phyloP scores from a whole-genome alignment of 345 rosid genomes.

The Sonneratia caseolaris region DNA sequence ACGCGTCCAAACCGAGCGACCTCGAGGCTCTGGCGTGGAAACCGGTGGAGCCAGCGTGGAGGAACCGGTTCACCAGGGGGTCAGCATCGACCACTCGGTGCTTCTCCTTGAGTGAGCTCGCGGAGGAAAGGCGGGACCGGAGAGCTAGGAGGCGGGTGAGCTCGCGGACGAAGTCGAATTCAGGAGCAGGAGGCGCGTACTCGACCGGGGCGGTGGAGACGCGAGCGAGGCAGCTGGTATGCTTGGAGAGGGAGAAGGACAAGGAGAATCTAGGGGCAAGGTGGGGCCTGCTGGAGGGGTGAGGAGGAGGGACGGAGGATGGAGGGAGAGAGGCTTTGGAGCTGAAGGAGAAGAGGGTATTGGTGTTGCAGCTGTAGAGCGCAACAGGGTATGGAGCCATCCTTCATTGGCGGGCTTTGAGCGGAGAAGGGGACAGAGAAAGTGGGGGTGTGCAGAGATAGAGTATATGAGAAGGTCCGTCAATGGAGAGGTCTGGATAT shows the following conservation, averaged over 20 bases:
- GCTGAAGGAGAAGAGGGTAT: constrained; percentile 5
- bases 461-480: background rate
- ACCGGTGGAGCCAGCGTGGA: constrained; percentile 20
- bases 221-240: constrained; percentile 19
- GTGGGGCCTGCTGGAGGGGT: constrained; percentile 19
- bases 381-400: constrained; percentile 4
- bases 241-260: constrained; percentile 19
- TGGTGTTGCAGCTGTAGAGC: background rate
- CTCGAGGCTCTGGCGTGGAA: constrained; percentile 24
- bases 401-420: background rate
- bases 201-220: constrained; percentile 66
- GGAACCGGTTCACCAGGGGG: constrained; percentile 42
- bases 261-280: constrained; percentile 15
- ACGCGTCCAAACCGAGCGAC: constrained; percentile 28
- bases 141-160: constrained; percentile 60
- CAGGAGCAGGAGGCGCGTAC: constrained; percentile 55
- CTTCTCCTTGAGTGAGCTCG: constrained; percentile 25
- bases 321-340: constrained; percentile 7
- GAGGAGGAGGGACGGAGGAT: constrained; percentile 8
- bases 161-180: constrained; percentile 50
- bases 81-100: constrained; percentile 36
- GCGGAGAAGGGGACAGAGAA: background rate
- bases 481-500: constrained; percentile 2
- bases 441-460: background rate
- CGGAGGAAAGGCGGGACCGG: constrained; percentile 33